Conservation (phyloP, 257 asterid genomes). For the Nyctanthes arbortristis region DNA sequence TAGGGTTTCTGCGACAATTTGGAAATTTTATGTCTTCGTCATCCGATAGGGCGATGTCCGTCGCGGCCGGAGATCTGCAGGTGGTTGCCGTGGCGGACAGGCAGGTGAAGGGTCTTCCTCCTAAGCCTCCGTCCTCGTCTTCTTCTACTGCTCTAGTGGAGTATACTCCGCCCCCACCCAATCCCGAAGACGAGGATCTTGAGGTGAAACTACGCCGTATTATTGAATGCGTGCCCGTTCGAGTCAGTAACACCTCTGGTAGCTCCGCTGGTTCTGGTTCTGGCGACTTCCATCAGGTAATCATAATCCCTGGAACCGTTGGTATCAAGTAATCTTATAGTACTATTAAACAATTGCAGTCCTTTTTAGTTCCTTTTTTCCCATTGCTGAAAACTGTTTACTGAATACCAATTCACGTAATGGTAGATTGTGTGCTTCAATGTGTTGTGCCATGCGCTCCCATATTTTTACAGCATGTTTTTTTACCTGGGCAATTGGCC, state of each 20-base stretch:
- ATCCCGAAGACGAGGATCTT: slow-evolving; percentile 91
- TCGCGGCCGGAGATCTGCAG: slow-evolving; percentile 68
- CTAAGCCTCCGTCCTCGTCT: slow-evolving; percentile 42
- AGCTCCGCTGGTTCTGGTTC: slow-evolving; percentile 99
- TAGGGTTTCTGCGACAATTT: slow-evolving; percentile 9
- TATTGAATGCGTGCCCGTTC: slow-evolving; percentile 87
- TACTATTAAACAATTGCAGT: not conserved
- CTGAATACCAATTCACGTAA: too few species aligned
- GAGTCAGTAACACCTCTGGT: slow-evolving; percentile 94
- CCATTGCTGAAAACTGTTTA: too few species aligned
- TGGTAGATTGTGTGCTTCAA: too few species aligned
- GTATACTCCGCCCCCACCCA: slow-evolving; percentile 58
- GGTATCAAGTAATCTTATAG: not conserved
- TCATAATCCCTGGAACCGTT: not conserved
- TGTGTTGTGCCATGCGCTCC: too few species aligned
- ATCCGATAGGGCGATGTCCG: slow-evolving; percentile 46
- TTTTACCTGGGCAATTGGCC: too few species aligned
- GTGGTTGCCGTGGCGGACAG: slow-evolving; percentile 53
- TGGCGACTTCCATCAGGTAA: slow-evolving; percentile 99
- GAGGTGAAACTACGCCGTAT: slow-evolving; percentile 96
- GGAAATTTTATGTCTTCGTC: slow-evolving; percentile 37
- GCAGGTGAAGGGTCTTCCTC: slow-evolving; percentile 50
- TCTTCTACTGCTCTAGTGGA: slow-evolving; percentile 71
- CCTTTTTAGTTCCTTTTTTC: not conserved
- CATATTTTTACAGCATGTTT: too few species aligned